Conservation (phyloP, 148 eudicot species). For the Vaccinium corymbosum region DNA sequence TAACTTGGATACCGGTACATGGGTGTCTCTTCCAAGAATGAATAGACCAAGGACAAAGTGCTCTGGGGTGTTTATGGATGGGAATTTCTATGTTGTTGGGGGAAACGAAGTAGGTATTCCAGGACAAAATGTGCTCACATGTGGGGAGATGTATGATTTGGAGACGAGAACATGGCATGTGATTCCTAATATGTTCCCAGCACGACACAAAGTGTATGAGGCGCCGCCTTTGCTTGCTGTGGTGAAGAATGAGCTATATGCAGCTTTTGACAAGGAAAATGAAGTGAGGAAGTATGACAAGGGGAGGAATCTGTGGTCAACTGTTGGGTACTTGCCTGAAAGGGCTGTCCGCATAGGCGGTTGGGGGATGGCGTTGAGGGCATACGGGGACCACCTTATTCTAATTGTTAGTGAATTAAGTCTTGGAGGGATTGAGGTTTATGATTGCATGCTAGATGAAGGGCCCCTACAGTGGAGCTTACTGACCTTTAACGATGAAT, state of each 20-base stretch:
- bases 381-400: slow-evolving; percentile 35
- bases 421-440: slow-evolving; percentile 7
- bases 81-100: slow-evolving; percentile 36
- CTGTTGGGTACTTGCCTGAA: slow-evolving; percentile 33
- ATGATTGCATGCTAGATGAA: slow-evolving; percentile 35
- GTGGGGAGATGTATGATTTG: slow-evolving; percentile 36
- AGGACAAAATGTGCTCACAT: slow-evolving; percentile 15
- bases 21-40: slow-evolving; percentile 34
- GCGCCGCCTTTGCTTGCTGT: slow-evolving; percentile 42
- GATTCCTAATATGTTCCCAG: slow-evolving; percentile 37
- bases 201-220: neutral
- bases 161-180: slow-evolving; percentile 23
- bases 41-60: slow-evolving; percentile 32
- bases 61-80: slow-evolving; percentile 36
- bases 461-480: slow-evolving; percentile 32
- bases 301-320: slow-evolving; percentile 25
- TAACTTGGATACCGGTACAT: slow-evolving; percentile 26
- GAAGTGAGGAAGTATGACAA: slow-evolving; percentile 37
- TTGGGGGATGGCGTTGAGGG: slow-evolving; percentile 42
- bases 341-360: slow-evolving; percentile 32
- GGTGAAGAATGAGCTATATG: slow-evolving; percentile 35
- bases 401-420: slow-evolving; percentile 20
- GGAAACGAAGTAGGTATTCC: slow-evolving; percentile 25
- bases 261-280: slow-evolving; percentile 29
- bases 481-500: slow-evolving; percentile 22